These are phyloP conservation scores for Corinectria fuckeliana DNA, from an alignment of 2,329 filamentous ascomycete species.

Conservation along the genomic window DNA sequence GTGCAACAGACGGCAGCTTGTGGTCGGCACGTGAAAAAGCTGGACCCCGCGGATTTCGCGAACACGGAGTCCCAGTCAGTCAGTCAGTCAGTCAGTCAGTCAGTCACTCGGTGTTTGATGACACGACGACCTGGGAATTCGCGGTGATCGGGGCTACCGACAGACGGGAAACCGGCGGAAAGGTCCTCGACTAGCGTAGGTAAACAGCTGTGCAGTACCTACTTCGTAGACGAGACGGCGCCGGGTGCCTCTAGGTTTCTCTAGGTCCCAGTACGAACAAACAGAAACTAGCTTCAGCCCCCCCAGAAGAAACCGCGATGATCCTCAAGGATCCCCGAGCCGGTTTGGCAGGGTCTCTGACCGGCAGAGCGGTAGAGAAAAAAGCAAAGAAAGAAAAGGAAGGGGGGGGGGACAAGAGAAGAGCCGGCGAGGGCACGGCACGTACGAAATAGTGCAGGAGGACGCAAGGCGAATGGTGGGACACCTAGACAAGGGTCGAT, in stretches of 20 bases:
- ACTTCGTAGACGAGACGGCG: not conserved
- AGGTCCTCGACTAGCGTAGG: not conserved
- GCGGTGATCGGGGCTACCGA: conserved; percentile 6
- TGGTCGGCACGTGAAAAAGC: conserved; percentile 14
- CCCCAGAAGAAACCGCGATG: conserved; percentile 5
- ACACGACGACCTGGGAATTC: not conserved
- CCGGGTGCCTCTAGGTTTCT: not conserved
- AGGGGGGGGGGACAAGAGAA: not conserved
- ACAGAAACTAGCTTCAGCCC: conserved; percentile 5
- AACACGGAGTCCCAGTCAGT: too few species aligned
- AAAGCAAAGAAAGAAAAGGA: conserved; percentile 11
- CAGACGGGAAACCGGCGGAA: conserved; percentile 12
- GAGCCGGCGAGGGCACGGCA: not conserved
- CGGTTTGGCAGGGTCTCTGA: not conserved
- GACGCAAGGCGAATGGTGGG: too few species aligned
- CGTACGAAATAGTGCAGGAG: too few species aligned
- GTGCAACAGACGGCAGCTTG: not conserved
- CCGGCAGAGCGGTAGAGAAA: conserved; percentile 20
- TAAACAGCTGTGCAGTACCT: too few species aligned
- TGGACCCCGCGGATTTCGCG: conserved; percentile 6
- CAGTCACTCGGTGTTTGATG: too few species aligned
- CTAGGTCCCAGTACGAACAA: conserved; percentile 2
- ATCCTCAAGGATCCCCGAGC: conserved; percentile 15
- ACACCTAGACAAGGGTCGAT: not conserved
- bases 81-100: too few species aligned